Conservation (phyloP, 2,329 filamentous ascomycete genomes). For the Pseudopithomyces maydicus region DNA sequence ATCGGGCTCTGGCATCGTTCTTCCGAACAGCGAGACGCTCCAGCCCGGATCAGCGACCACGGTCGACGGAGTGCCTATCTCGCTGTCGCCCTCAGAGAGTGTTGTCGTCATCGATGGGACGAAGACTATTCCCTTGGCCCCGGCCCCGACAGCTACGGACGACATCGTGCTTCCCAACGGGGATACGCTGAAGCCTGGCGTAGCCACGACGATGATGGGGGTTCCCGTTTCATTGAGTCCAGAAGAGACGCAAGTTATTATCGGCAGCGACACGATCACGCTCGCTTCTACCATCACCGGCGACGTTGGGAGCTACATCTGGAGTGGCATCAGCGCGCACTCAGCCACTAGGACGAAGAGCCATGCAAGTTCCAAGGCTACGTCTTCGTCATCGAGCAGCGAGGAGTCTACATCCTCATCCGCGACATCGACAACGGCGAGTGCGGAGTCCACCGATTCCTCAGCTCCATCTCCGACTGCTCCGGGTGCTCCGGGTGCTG, state of each 20-base stretch:
- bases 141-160: background rate
- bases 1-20: background rate
- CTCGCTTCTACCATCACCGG: background rate
- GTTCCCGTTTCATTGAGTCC: background rate
- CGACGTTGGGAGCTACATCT: background rate
- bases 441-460: too few relatives aligned
- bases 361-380: background rate
- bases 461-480: background rate
- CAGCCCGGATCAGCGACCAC: background rate
- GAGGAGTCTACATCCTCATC: background rate
- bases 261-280: background rate
- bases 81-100: background rate
- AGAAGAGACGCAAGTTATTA: background rate
- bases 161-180: conserved; percentile 1
- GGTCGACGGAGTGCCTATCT: background rate
- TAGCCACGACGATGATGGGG: background rate
- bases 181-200: background rate
- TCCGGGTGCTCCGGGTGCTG: background rate
- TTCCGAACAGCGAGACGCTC: background rate
- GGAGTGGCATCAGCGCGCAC: background rate
- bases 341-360: background rate
- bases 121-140: background rate
- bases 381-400: background rate
- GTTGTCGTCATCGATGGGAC: background rate
- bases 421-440: background rate